Percentiles rank a stretch among this genome's conserved stretches.
phyloP scores from a whole-genome alignment of 352 stramenopile species.

The Globisporangium emineosum region DNA sequence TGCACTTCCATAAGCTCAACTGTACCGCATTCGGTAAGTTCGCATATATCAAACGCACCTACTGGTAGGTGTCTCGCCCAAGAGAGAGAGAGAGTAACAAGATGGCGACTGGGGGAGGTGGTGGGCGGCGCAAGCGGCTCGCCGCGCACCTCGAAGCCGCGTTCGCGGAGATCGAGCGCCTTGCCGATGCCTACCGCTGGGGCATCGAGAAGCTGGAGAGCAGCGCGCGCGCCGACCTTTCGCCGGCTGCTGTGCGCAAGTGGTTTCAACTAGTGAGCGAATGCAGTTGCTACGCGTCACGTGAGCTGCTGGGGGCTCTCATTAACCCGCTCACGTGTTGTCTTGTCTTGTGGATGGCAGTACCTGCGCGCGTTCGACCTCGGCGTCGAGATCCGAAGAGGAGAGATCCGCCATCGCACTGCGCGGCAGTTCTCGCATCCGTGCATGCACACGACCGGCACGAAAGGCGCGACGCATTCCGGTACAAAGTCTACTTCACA shows the following conservation, averaged over 20 bases:
- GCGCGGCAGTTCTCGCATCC: conserved; percentile 25
- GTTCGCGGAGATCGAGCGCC: conserved; percentile 49
- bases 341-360: conserved; percentile 17
- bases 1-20: neutral
- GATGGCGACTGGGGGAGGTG: conserved; percentile 7
- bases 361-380: conserved; percentile 70
- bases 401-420: conserved; percentile 62
- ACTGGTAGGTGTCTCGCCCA: neutral
- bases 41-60: neutral
- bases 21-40: neutral
- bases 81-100: neutral
- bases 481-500: conserved; percentile 22
- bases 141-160: conserved; percentile 38
- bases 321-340: neutral
- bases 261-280: conserved; percentile 64
- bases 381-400: conserved; percentile 65
- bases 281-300: neutral
- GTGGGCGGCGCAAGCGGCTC: conserved; percentile 31
- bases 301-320: neutral
- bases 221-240: conserved; percentile 32
- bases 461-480: conserved; percentile 53
- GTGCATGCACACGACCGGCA: conserved; percentile 66
- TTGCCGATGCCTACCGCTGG: conserved; percentile 28
- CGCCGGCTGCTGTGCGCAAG: conserved; percentile 28
- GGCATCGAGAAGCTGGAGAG: conserved; percentile 50